Evolutionary conservation across 176 grass and related monocot species (phyloP).

Genomic region (Oryza glaberrima): DNA sequence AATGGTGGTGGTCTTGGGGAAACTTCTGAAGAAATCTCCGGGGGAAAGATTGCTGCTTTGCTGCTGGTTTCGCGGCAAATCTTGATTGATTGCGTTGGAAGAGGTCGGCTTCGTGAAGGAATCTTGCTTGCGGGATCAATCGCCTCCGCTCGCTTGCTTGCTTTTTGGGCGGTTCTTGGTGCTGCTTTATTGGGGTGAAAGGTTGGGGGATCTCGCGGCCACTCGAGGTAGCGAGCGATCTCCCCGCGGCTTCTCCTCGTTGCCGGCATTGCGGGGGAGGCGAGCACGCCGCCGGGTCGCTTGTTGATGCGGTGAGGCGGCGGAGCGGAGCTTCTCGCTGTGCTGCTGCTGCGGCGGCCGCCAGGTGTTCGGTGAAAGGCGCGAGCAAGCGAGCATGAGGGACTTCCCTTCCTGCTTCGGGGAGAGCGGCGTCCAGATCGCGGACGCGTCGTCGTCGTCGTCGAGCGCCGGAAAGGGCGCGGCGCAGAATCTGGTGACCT

Average conservation of each 20-base stretch:
- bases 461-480: conserved; percentile 47
- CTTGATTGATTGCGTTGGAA: conserved; percentile 29
- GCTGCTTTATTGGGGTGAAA: conserved; percentile 40
- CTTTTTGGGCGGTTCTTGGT: conserved; percentile 35
- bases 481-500: conserved; percentile 68
- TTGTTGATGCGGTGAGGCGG: conserved; percentile 18
- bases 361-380: conserved; percentile 42
- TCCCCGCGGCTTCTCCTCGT: background rate
- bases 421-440: conserved; percentile 83
- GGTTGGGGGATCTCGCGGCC: conserved; percentile 41
- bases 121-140: conserved; percentile 34
- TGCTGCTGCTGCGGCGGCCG: background rate
- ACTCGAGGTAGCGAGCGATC: conserved; percentile 22
- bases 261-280: conserved; percentile 28
- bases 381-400: conserved; percentile 53
- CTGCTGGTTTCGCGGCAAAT: conserved; percentile 22
- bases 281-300: conserved; percentile 3
- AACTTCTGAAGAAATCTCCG: conserved; percentile 25
- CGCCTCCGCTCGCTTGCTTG: conserved; percentile 26
- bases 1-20: background rate
- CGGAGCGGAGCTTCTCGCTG: background rate
- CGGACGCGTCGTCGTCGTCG: conserved; percentile 57
- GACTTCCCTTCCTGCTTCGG: conserved; percentile 93
- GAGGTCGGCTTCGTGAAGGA: conserved; percentile 23
- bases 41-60: conserved; percentile 27